Conservation (phyloP, 1,139 yeast genomes). For the Saccharomycopsis crataegensis region DNA sequence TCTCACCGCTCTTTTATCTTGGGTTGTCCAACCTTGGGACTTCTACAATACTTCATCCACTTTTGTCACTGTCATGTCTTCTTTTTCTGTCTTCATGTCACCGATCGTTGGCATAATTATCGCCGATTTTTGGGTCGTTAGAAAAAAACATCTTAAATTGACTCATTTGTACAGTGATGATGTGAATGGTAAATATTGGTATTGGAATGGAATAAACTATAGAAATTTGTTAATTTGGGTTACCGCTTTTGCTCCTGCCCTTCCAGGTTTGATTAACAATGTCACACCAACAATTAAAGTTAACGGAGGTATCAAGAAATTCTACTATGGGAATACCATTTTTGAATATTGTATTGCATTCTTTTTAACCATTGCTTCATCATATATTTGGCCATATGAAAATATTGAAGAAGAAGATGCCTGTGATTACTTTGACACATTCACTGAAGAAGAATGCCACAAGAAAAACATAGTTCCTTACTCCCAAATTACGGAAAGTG, state of each 20-base stretch:
- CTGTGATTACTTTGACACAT: not conserved
- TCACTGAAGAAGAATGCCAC: constrained; percentile 1
- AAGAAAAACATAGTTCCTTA: constrained; percentile 1
- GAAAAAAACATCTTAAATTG: constrained; percentile 29
- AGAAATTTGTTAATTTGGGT: constrained; percentile 37
- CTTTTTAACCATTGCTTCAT: constrained; percentile 17
- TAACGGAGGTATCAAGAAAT: constrained; percentile 33
- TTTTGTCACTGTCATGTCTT: constrained; percentile 38
- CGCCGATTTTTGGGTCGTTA: constrained; percentile 35
- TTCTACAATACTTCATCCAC: constrained; percentile 38
- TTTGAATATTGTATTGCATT: constrained; percentile 38
- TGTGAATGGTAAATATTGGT: constrained; percentile 34
- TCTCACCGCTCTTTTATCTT: constrained; percentile 35
- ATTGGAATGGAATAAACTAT: constrained; percentile 35
- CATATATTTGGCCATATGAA: not conserved
- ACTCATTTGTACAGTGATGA: constrained; percentile 33
- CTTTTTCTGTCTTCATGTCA: constrained; percentile 38
- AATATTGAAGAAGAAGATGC: not conserved
- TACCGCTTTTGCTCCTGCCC: constrained; percentile 35
- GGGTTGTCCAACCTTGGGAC: constrained; percentile 44
- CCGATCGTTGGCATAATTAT: constrained; percentile 38
- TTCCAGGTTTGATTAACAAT: constrained; percentile 33
- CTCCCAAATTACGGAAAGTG: constrained; percentile 3
- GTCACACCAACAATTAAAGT: constrained; percentile 24
- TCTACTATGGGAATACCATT: constrained; percentile 34